Evolutionary conservation across 129 eudicot species (phyloP), one percentile per base, ranked within the genome.

Genomic region (Helianthus tuberosus): DNA sequence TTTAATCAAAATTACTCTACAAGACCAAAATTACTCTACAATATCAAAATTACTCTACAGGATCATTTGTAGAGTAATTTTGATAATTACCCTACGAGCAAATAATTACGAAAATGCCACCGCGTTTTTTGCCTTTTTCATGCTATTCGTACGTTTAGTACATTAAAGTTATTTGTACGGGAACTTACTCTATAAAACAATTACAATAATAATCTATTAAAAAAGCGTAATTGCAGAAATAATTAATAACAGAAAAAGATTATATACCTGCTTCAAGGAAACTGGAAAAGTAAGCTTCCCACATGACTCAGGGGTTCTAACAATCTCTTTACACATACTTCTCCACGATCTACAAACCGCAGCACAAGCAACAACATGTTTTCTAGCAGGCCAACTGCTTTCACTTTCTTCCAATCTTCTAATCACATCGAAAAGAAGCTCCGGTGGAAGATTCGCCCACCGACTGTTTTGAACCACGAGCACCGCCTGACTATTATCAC

Each of bases 271-370:
- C 77, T 91, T 91, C 48, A 91, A 51, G 27, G 97, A 88, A 74
- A 91, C 89, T 1, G 97, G 96, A 77, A 91, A 91, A 63, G 97
- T 91, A 51, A 91, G 84, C 76, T 91, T 91, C 57, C 97, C 97
- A 66, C 86, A 88, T 9, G 86, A 80, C 62, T 91, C 97, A 4
- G 96, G 97, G 64, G 55, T 76, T 77, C 84, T 84, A 67, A 91
- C 96, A 72, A 91, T 86, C 80, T 88, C 97, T 72, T 88, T 84
- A 82, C 97, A 91, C 97, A 91, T 86, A 73, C 84, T 81, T 67
- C 97, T 82, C 96, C 97, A 91, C 5, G 96, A 88, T 68, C 88
- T 77, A 74, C 97, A 91, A 73, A 88, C 97, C 8, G 92, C 92
- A 60, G 96, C 87, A 69, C 97, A 91, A 11, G 97, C 92, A 48